Percentiles rank a stretch among this genome's conserved stretches.
Evolutionary conservation across 139 green algal genomes (phyloP).

Genomic region (Tetraselmis chui): DNA sequence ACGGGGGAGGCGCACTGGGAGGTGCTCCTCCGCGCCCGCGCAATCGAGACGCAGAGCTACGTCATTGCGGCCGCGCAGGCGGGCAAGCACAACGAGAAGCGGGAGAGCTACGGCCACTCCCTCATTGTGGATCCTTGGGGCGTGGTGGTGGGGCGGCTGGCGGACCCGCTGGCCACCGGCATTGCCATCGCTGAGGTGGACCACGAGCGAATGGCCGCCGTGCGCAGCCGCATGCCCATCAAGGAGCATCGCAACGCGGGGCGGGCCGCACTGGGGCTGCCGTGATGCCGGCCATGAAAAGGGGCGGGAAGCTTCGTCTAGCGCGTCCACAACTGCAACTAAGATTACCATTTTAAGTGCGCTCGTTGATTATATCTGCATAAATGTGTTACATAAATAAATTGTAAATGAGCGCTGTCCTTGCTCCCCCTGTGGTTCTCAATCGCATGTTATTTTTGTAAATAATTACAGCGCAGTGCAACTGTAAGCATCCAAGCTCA

Average conservation of each 20-base stretch:
- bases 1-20: slow-evolving; percentile 91
- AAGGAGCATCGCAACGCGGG: slow-evolving; percentile 11
- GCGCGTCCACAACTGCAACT: too few species aligned
- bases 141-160: slow-evolving; percentile 56
- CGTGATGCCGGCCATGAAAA: too few species aligned
- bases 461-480: too few species aligned
- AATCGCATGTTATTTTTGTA: too few species aligned
- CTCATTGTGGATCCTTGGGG: slow-evolving; percentile 93
- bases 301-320: too few species aligned
- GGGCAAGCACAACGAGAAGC: slow-evolving; percentile 79
- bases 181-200: slow-evolving; percentile 74
- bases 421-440: too few species aligned
- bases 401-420: too few species aligned
- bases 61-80: slow-evolving; percentile 88
- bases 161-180: slow-evolving; percentile 59
- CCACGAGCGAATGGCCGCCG: slow-evolving; percentile 13
- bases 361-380: too few species aligned
- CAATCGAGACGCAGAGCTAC: slow-evolving; percentile 91
- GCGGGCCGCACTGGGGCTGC: not conserved
- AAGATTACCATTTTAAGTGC: too few species aligned
- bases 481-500: too few species aligned
- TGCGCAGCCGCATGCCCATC: slow-evolving; percentile 28
- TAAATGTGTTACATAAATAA: too few species aligned
- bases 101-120: slow-evolving; percentile 83
- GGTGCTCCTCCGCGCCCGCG: slow-evolving; percentile 83